Base-by-base conservation (phyloP, 192 early-diverging fungal genomes). In the Coemansia sp. region DNA sequence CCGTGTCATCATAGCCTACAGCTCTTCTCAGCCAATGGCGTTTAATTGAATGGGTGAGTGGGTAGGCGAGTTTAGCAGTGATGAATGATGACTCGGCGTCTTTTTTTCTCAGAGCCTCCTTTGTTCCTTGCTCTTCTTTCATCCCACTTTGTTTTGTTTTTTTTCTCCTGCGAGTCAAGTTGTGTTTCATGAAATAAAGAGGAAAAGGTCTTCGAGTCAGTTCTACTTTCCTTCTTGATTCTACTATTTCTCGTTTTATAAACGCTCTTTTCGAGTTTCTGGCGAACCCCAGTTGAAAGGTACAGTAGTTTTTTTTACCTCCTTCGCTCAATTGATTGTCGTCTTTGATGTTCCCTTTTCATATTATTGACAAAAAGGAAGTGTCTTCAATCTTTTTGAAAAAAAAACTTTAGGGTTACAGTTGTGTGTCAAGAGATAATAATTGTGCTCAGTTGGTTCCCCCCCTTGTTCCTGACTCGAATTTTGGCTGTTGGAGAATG, bases 21-120 rank as follows among this genome's bases (percentile, higher is more conserved):
- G 3, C 30, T 3, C 30, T 1, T 30, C 34, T 43, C 43, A 38
- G 39, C 60, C 39, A 67, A 76, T 76, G 64, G 43, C n/a, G 21
- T 6, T 46, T 4, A 9, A 16, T 51, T 61, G 57, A 38, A 23
- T 6, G 33, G 16, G 35, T 74, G 65, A 71, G 64, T 48, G 60
- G 48, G 41, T 48, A 46, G 26, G 41, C 51, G 23, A 56, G 10
- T 56, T 34, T 56, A 14, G 39, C 53, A 10, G n/a, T 49, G 57
- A 59, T 34, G 41, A 34, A 16, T 16, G 60, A 63, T 75, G 73
- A 75, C 67, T 75, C 63, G 67, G 58, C 63, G 34, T 65, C 61
- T 36, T 18, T 65, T 65, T 36, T 18, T 16, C 20, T 38, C 60
- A 41, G 38, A 15, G n/a, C 36, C 33, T 26, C 46, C 48, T 20